Base-by-base conservation (phyloP, 2,329 filamentous ascomycete genomes). In the Aspergillus awamori region DNA sequence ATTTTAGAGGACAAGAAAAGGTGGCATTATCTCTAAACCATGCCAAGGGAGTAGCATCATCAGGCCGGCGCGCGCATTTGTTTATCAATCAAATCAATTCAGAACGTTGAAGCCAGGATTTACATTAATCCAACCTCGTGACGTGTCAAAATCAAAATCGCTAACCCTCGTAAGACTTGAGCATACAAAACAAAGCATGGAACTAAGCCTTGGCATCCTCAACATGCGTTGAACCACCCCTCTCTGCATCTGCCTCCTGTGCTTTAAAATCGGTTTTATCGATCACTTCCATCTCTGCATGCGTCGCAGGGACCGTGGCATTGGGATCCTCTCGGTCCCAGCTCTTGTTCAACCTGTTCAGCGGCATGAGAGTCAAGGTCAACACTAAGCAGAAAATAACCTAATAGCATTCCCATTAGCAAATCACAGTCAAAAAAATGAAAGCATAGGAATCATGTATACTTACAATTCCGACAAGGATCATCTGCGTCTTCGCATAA, bases 401-500 rank as follows among this genome's bases (percentile, higher is more conserved):
- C 47, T 51, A 33, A 6, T 30, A 2, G 33, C 8, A 11, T 0
- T 0, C 4, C 26, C 3, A 20, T 51, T 11, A 51, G n/a, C n/a
- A 20, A 13, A 36, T 6, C 7, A 3, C 5, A 13, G 2, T 20
- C 5, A 11, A 45, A n/a, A 8, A 2, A 0, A 17, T 0, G 2
- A 20, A 20, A 20, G 20, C 3, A 28, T 8, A 17, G 15, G 1
- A 10, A 30, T 1, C 4, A 11, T 15, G 45, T 8, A 28, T 26
- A 51, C 47, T 33, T 30, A 51, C 47, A 30, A 51, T 51, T 1
- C 47, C 47, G 8, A 51, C 47, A 1, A 51, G 26, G 10, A 51
- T 51, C 47, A 51, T 51, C 8, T 51, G 47, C n/a, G 47, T 51
- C 13, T 28, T 26, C 8, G 47, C 47, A 51, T 51, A 51, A 20